Conservation (phyloP, 345 rosid genomes). For the Eucalyptus tenuipes region DNA sequence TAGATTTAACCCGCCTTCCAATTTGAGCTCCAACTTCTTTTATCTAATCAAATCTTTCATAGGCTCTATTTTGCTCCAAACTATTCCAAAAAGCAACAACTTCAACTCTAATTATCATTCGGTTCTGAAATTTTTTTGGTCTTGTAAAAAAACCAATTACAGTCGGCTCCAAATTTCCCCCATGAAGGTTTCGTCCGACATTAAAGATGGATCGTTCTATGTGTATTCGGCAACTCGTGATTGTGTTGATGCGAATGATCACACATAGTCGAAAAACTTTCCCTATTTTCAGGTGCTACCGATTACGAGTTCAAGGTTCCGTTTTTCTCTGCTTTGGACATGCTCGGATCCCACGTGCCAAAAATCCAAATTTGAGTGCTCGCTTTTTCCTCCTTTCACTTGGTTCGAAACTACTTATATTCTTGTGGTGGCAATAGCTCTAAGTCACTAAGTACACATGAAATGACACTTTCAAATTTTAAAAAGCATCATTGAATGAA, state of each 20-base stretch:
- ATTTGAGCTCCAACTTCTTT: not conserved
- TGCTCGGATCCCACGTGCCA: not conserved
- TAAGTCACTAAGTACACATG: not conserved
- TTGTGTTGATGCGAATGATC: not conserved
- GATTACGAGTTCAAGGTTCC: not conserved
- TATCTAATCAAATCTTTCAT: not conserved
- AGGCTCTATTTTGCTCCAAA: not conserved
- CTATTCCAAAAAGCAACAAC: not conserved
- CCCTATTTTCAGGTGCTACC: not conserved
- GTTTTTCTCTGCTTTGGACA: not conserved
- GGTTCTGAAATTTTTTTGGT: not conserved
- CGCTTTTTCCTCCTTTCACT: not conserved
- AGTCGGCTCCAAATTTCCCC: not conserved
- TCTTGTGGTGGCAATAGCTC: not conserved
- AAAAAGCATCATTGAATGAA: not conserved
- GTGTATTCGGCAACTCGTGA: not conserved
- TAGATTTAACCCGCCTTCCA: not conserved
- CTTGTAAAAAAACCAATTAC: not conserved
- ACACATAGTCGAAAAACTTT: not conserved
- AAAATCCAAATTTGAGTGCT: not conserved
- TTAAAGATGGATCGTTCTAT: not conserved
- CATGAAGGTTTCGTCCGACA: not conserved
- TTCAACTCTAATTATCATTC: not conserved
- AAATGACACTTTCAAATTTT: not conserved
- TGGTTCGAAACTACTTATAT: not conserved